Conservation (phyloP, 2,329 filamentous ascomycete species). For the Fusarium citri region DNA sequence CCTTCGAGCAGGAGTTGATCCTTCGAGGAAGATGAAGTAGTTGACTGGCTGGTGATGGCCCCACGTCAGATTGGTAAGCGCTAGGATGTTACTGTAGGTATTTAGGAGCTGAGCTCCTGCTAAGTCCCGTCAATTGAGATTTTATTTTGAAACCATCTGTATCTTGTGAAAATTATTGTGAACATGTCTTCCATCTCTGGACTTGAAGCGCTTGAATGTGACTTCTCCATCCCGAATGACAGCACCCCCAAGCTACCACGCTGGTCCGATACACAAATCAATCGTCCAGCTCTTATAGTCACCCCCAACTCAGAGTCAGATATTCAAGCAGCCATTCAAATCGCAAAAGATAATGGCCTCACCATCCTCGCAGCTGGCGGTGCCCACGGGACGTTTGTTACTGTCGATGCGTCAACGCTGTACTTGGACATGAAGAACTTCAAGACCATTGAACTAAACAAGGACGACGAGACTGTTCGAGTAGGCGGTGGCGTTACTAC, state of each 20-base stretch:
- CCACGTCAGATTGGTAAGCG: constrained; percentile 25
- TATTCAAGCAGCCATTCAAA: constrained; percentile 42
- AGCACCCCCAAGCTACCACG: constrained; percentile 27
- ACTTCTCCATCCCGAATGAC: background rate
- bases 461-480: constrained; percentile 37
- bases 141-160: no score
- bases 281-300: constrained; percentile 45
- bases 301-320: constrained; percentile 47
- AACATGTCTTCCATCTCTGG: constrained; percentile 17
- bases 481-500: constrained; percentile 48
- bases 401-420: constrained; percentile 44
- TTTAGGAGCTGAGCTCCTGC: background rate
- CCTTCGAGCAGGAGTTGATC: background rate
- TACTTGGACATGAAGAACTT: constrained; percentile 52
- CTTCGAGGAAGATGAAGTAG: background rate
- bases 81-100: constrained; percentile 1
- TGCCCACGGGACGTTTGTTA: constrained; percentile 47
- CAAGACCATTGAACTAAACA: constrained; percentile 46
- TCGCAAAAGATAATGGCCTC: constrained; percentile 47
- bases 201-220: constrained; percentile 18
- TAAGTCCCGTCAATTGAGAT: rapidly evolving
- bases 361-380: constrained; percentile 47
- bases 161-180: background rate
- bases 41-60: background rate
- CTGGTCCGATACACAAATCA: constrained; percentile 49